phyloP scores from a whole-genome alignment of 768 basidiomycete genomes.

The Hygrophoropsis aurantiaca region DNA sequence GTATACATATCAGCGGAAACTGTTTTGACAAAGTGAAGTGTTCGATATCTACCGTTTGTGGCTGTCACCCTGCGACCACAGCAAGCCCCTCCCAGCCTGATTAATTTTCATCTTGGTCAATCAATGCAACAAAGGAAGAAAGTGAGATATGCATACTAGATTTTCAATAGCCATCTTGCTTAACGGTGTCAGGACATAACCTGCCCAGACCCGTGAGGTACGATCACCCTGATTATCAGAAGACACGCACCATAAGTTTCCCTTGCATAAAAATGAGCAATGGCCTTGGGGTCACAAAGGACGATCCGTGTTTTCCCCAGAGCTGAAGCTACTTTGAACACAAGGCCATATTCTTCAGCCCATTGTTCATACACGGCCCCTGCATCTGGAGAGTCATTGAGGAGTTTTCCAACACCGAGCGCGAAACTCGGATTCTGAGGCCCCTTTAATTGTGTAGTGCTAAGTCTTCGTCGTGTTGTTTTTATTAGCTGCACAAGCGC shows the following conservation, averaged over 20 bases:
- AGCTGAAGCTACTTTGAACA: constrained; percentile 37
- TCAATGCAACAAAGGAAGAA: not conserved
- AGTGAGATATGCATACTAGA: constrained; percentile 15
- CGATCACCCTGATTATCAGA: too few species aligned
- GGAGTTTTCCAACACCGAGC: constrained; percentile 11
- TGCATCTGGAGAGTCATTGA: constrained; percentile 17
- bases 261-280: constrained; percentile 47
- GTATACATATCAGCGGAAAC: not conserved
- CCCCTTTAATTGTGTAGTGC: constrained; percentile 20
- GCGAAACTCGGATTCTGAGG: constrained; percentile 16
- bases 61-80: constrained; percentile 41
- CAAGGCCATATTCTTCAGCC: constrained; percentile 47
- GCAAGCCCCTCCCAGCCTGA: constrained; percentile 35
- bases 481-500: constrained; percentile 6
- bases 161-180: constrained; percentile 17
- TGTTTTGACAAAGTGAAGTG: too few species aligned
- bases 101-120: too few species aligned
- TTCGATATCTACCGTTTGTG: constrained; percentile 41
- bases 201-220: too few species aligned
- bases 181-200: constrained; percentile 23
- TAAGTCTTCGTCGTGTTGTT: constrained; percentile 3
- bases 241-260: too few species aligned
- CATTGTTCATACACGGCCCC: too few species aligned
- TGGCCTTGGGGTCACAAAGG: too few species aligned
- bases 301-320: constrained; percentile 36